These are phyloP conservation scores for Boehmeria nivea DNA, from an alignment of 306 rosid genomes.

Conservation along the genomic window DNA sequence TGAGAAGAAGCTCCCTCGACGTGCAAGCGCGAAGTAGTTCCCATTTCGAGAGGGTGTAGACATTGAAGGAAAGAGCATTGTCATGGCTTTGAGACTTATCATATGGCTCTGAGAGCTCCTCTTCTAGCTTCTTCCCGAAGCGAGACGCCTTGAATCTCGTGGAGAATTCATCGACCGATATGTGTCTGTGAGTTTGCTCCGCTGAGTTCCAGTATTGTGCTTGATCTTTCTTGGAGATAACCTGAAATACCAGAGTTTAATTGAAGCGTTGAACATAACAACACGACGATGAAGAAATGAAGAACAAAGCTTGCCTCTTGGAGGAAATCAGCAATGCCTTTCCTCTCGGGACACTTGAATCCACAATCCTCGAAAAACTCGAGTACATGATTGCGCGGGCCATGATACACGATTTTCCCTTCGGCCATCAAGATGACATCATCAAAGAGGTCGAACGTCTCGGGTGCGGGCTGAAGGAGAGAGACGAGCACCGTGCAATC, in stretches of 20 bases:
- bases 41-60: slow-evolving; percentile 37
- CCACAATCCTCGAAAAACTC: slow-evolving; percentile 42
- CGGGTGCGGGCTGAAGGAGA: slow-evolving; percentile 55
- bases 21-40: slow-evolving; percentile 40
- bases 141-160: slow-evolving; percentile 29
- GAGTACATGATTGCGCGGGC: slow-evolving; percentile 37
- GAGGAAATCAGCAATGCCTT: slow-evolving; percentile 43
- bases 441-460: slow-evolving; percentile 44
- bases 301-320: slow-evolving; percentile 29
- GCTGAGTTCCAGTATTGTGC: slow-evolving; percentile 32
- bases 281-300: not conserved
- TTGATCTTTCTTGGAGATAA: slow-evolving; percentile 43
- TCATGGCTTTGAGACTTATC: slow-evolving; percentile 17
- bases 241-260: slow-evolving; percentile 15
- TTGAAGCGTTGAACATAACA: not conserved
- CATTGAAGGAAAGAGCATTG: slow-evolving; percentile 19
- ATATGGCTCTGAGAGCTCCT: slow-evolving; percentile 17
- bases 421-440: slow-evolving; percentile 38
- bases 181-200: slow-evolving; percentile 16
- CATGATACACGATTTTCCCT: slow-evolving; percentile 43
- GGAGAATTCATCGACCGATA: slow-evolving; percentile 26
- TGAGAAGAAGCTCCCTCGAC: slow-evolving; percentile 39
- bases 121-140: slow-evolving; percentile 29
- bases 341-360: slow-evolving; percentile 43
- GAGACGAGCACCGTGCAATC: slow-evolving; percentile 36